Base-by-base conservation (phyloP, 352 stramenopile genomes). In the Pythium utonaiense region DNA sequence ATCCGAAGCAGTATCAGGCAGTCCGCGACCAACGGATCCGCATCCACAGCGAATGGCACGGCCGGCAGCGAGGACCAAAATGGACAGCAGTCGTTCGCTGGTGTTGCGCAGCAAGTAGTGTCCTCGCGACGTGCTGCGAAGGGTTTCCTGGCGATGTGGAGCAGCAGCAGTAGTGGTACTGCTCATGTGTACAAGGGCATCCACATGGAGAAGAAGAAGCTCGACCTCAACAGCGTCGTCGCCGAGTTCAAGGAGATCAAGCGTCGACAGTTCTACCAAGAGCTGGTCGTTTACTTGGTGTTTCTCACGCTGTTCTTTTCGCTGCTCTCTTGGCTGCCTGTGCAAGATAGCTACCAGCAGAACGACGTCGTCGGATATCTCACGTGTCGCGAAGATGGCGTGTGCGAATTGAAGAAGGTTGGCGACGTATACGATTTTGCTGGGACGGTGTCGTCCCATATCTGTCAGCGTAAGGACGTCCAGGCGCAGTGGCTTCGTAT, bases 201-300 rank as follows among this genome's bases (percentile, higher is more conserved):
- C 57, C 85, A 93, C 58, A 91, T 95, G 79, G 83, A 95, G 66
- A 95, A 95, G 73, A 95, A 94, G 67, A 95, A 95, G 51, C 70
- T 95, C 24, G 78, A 94, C 36, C 59, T 95, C 9, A 72, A 83
- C 42, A 77, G 69, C 16, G 80, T 95, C 13, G 75, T 80, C 30
- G 66, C 82, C 49, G 81, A 95, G 67, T 95, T 91, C 72, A 95
- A 94, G 56, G 83, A 95, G 70, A 85, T 90, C 53, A 93, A 92
- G 67, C 84, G 86, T 7, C 69, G 78, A 9, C 82, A 94, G 69
- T 95, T 95, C 53, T 95, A 95, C 78, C 80, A 95, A 60, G 86
- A 95, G 52, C 71, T 95, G 6, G 67, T 95, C 17, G 86, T 95
- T 9, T 94, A 95, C 68, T 64, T 91, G 49, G 67, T 90, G 0